A percentile compares a stretch with the other conserved stretches of the same genome.
Conservation (phyloP, 805 yeast genomes). For the Pichia nanzhaoensis region DNA sequence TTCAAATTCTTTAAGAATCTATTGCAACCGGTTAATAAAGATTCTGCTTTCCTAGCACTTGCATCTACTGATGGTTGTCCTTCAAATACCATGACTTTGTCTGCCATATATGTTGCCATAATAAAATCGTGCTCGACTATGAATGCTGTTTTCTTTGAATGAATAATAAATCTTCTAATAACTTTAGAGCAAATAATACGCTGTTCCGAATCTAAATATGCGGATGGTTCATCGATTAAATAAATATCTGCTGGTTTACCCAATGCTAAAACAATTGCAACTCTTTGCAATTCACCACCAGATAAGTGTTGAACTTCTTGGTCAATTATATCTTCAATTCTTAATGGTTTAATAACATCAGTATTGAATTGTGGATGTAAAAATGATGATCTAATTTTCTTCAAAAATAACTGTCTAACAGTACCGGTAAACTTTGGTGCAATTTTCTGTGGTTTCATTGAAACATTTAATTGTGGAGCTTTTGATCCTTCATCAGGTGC, state of each 20-base stretch:
- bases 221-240: conserved; percentile 97
- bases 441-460: conserved; percentile 98
- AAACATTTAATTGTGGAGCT: conserved; percentile 83
- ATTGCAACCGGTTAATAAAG: conserved; percentile 95
- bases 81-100: conserved; percentile 96
- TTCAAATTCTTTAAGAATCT: conserved; percentile 92
- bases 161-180: conserved; percentile 92
- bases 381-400: conserved; percentile 91
- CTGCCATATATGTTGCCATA: conserved; percentile 99
- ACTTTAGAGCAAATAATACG: conserved; percentile 99
- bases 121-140: conserved; percentile 99
- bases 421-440: conserved; percentile 99
- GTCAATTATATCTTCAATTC: conserved; percentile 89
- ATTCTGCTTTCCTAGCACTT: conserved; percentile 81
- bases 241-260: conserved; percentile 96
- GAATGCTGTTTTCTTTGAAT: conserved; percentile 97
- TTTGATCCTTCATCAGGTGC: conserved; percentile 76
- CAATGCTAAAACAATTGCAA: conserved; percentile 89
- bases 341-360: conserved; percentile 93
- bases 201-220: conserved; percentile 98
- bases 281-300: conserved; percentile 99
- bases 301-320: conserved; percentile 96
- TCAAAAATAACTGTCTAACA: conserved; percentile 93
- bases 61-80: conserved; percentile 89
- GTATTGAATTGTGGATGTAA: conserved; percentile 97